Conservation (phyloP, 768 basidiomycete species). For the Mycena filopes region DNA sequence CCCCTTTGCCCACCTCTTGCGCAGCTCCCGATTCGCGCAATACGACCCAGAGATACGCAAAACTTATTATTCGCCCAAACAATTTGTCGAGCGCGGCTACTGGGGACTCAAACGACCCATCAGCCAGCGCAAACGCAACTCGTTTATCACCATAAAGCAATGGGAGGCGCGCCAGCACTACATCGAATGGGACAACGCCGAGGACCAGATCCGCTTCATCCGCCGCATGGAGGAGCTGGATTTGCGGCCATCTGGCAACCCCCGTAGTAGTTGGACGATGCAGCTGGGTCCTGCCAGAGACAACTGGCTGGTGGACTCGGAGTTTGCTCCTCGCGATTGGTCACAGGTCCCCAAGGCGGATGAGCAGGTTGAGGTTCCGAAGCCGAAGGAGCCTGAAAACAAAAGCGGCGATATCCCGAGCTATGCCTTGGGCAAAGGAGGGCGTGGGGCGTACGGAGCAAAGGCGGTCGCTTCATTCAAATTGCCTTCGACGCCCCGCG, state of each 20-base stretch:
- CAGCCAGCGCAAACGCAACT: slow-evolving; percentile 68
- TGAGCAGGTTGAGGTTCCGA: too few relatives aligned
- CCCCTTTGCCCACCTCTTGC: slow-evolving; percentile 79
- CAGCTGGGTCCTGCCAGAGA: slow-evolving; percentile 48
- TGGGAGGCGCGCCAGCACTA: slow-evolving; percentile 81
- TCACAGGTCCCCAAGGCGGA: background rate
- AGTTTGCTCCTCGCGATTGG: slow-evolving; percentile 45
- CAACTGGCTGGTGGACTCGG: slow-evolving; percentile 58
- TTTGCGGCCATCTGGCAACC: slow-evolving; percentile 44
- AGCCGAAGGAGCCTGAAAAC: too few relatives aligned
- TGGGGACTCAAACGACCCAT: slow-evolving; percentile 90
- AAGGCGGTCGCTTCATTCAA: slow-evolving; percentile 13
- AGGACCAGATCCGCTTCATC: slow-evolving; percentile 74
- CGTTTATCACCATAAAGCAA: slow-evolving; percentile 72
- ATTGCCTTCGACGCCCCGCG: slow-evolving; percentile 21
- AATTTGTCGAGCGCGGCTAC: slow-evolving; percentile 79
- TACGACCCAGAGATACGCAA: slow-evolving; percentile 83
- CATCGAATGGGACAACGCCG: slow-evolving; percentile 80
- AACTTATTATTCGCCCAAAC: slow-evolving; percentile 77
- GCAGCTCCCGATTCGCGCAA: slow-evolving; percentile 84
- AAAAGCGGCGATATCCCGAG: slow-evolving; percentile 32
- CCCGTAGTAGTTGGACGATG: slow-evolving; percentile 49
- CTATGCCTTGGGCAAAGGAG: slow-evolving; percentile 36
- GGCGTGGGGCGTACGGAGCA: slow-evolving; percentile 42
- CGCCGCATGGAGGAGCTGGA: slow-evolving; percentile 74